phyloP scores from a whole-genome alignment of 2,329 filamentous ascomycete species.

The Chaetoscypha palmicola region DNA sequence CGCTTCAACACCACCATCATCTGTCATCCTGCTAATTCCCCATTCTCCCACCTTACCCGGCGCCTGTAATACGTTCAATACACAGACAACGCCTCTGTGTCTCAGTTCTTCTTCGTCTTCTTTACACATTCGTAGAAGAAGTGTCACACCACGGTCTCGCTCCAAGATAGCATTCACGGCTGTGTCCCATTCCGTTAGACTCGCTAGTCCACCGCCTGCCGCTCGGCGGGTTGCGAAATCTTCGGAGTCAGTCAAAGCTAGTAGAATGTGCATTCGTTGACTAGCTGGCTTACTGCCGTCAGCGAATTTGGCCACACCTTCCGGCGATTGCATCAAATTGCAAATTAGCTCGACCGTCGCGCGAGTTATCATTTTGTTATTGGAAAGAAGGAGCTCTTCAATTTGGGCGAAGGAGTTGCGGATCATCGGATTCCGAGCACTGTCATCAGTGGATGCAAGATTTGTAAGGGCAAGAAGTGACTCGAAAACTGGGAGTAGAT shows the following conservation, averaged over 20 bases:
- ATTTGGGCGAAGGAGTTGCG: constrained; percentile 66
- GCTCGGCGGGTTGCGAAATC: constrained; percentile 73
- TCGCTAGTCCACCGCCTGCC: constrained; percentile 81
- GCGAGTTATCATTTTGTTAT: constrained; percentile 69
- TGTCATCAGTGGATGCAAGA: constrained; percentile 68
- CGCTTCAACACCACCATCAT: constrained; percentile 56
- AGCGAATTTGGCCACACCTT: constrained; percentile 62
- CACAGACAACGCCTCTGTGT: constrained; percentile 66
- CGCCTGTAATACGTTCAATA: constrained; percentile 64
- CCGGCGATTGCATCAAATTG: constrained; percentile 70
- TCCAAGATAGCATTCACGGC: constrained; percentile 66
- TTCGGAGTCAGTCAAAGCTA: constrained; percentile 82
- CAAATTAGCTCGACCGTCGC: constrained; percentile 85
- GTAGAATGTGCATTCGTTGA: constrained; percentile 71
- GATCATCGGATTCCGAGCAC: constrained; percentile 61
- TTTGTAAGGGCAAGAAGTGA: constrained; percentile 89
- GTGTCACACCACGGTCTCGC: constrained; percentile 63
- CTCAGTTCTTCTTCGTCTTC: constrained; percentile 65
- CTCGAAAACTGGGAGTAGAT: constrained; percentile 86
- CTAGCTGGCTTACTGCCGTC: constrained; percentile 60
- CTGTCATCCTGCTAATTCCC: constrained; percentile 53
- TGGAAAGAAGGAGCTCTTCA: constrained; percentile 75
- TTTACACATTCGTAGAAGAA: constrained; percentile 72
- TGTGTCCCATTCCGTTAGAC: constrained; percentile 70
- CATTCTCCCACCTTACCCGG: constrained; percentile 58